Percentiles rank a stretch among this genome's conserved stretches.
These are phyloP conservation scores for Hyphopichia burtonii DNA, from an alignment of 1,139 yeast genomes.

Conservation along the genomic window DNA sequence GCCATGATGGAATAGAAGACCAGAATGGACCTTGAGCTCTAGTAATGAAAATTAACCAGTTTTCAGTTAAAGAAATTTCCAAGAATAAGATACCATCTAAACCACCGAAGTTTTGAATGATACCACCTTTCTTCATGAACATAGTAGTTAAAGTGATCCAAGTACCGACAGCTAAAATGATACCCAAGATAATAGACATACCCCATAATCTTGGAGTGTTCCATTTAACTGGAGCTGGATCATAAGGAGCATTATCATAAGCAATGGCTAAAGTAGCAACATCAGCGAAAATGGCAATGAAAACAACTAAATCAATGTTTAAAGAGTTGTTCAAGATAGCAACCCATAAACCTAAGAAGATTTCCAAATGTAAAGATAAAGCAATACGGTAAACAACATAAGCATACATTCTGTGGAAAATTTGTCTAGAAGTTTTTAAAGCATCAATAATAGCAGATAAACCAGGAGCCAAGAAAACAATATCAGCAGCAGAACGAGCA, in stretches of 20 bases:
- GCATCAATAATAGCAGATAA: constrained; percentile 93
- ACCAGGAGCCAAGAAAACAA: constrained; percentile 96
- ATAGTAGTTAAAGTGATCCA: constrained; percentile 91
- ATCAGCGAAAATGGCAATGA: constrained; percentile 94
- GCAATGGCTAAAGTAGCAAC: constrained; percentile 95
- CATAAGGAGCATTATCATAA: constrained; percentile 97
- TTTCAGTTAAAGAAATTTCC: constrained; percentile 90
- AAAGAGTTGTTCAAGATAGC: constrained; percentile 83
- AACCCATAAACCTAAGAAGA: constrained; percentile 92
- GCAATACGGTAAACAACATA: constrained; percentile 97
- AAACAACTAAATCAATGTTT: constrained; percentile 84
- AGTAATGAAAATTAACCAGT: constrained; percentile 94
- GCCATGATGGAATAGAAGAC: constrained; percentile 92
- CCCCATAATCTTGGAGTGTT: constrained; percentile 97
- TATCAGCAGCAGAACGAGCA: constrained; percentile 95
- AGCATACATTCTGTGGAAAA: constrained; percentile 98
- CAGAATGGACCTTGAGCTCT: constrained; percentile 97
- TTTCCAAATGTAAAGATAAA: constrained; percentile 86
- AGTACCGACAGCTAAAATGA: constrained; percentile 81
- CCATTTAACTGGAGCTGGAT: constrained; percentile 98
- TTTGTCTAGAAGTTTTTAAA: constrained; percentile 89
- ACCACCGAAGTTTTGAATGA: constrained; percentile 91
- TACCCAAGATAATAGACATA: constrained; percentile 84
- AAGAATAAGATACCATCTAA: constrained; percentile 88
- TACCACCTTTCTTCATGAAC: constrained; percentile 85